A percentile compares a stretch with the other conserved stretches of the same genome.
phyloP scores from a whole-genome alignment of 768 basidiomycete species.

The Boletus bicolor region DNA sequence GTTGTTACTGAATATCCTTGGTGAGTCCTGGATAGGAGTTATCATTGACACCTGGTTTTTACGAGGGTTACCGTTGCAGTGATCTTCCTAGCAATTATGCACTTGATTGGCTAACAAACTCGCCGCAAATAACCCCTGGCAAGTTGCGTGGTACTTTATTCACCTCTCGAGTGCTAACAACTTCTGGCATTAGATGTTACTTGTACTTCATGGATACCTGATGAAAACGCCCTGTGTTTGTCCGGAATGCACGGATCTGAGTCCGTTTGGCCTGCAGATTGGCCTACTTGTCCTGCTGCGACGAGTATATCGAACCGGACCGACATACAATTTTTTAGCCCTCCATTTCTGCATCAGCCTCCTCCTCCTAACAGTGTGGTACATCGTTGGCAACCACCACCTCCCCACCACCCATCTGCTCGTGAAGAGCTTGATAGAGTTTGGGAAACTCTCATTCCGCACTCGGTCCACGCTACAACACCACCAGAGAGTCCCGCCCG shows the following conservation, averaged over 20 bases:
- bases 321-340: not conserved
- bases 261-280: not conserved
- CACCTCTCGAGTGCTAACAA: not conserved
- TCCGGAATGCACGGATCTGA: not conserved
- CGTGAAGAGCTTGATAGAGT: not conserved
- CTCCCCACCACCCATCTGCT: not conserved
- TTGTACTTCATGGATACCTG: not conserved
- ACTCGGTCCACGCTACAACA: not conserved
- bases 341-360: not conserved
- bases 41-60: not conserved
- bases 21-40: not conserved
- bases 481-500: not conserved
- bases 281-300: not conserved
- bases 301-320: not conserved
- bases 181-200: not conserved
- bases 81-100: not conserved
- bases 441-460: not conserved
- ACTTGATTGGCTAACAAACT: not conserved
- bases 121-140: not conserved
- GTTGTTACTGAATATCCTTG: not conserved
- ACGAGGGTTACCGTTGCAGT: not conserved
- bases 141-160: not conserved
- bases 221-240: conserved; percentile 1
- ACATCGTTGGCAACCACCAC: not conserved
- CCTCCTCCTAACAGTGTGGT: not conserved